These are phyloP conservation scores for Kentomonas sorsogonicus DNA, from an alignment of 208 protist genomes.

Conservation along the genomic window DNA sequence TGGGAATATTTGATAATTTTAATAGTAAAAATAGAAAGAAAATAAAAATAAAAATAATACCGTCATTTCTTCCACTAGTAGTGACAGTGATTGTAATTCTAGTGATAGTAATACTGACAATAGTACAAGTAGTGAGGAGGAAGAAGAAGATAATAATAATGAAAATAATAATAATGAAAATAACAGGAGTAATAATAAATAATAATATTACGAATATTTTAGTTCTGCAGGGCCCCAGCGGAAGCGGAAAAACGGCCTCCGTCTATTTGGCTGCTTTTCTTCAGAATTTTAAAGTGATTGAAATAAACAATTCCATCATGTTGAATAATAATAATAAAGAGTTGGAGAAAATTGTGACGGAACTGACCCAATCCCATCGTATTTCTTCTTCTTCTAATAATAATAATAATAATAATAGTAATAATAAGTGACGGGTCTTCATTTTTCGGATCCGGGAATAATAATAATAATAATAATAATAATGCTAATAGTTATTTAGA, in stretches of 20 bases:
- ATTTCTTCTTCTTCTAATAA: not conserved
- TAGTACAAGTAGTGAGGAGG: not conserved
- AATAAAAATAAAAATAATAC: conserved; percentile 1
- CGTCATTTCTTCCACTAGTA: not conserved
- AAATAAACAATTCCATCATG: conserved; percentile 2
- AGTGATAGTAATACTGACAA: not conserved
- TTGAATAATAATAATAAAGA: conserved; percentile 4
- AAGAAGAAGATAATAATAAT: conserved; percentile 1
- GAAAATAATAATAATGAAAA: not conserved
- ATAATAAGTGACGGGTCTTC: too few species aligned
- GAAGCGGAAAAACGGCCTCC: conserved; percentile 2
- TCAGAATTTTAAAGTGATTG: not conserved
- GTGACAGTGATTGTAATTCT: not conserved
- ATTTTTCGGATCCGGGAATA: too few species aligned
- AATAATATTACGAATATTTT: conserved; percentile 11
- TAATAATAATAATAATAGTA: not conserved
- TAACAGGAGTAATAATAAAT: not conserved
- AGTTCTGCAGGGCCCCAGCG: not conserved
- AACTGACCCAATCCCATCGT: not conserved
- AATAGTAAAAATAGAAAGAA: not conserved
- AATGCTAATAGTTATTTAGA: not conserved
- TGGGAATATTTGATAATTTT: too few species aligned
- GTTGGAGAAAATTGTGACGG: not conserved
- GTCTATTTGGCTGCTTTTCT: conserved; percentile 2
- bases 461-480: conserved; percentile 2